Evolutionary conservation across 768 basidiomycete species (phyloP), one percentile per base, ranked within the genome.

Genomic region (Lentinula aciculospora): DNA sequence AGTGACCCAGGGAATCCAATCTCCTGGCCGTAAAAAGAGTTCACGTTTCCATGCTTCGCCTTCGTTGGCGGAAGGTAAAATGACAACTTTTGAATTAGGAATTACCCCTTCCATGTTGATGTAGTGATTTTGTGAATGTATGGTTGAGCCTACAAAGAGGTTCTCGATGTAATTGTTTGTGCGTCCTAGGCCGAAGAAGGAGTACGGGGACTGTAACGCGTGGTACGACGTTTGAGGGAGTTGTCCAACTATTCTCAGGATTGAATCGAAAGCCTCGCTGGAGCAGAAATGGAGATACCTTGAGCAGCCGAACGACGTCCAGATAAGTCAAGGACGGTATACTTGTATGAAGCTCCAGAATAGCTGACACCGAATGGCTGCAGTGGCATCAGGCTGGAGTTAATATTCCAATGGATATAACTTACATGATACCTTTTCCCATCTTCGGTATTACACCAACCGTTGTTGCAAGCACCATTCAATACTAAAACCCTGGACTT

Each of bases 121-220:
- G 62, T 79, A 92, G 67, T 96, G 92, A 32, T 85, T 67, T 34
- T 76, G 68, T 0, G 77, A 69, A 45, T 92, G 86, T 29, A 90
- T 79, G 5, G 94, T 96, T 3, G 93, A 88, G 15, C 97, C 97
- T 19, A 98, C 91, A 68, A 97, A 97, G 2, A 99, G 80, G 69
- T 98, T 98, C 78, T 99, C 97, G 65, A 99, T 94, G 72, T 99
- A 99, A 69, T 99, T 99, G 72, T 99, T 99, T 15, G 95, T 98
- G 40, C 97, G 85, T 0, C 96, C 97, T 7, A 99, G 84, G 1
- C 97, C 96, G 67, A 98, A 92, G 80, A 94, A 97, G 1, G 94
- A 84, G 67, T 98, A 98, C 0, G 97, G 97, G 0, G 92, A 87
- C 56, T 88, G 83, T 9, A 98, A 80, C 13, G 95, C 79, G 55